Conservation (phyloP, 176 grass and related monocot species). For the Chloris gayana region DNA sequence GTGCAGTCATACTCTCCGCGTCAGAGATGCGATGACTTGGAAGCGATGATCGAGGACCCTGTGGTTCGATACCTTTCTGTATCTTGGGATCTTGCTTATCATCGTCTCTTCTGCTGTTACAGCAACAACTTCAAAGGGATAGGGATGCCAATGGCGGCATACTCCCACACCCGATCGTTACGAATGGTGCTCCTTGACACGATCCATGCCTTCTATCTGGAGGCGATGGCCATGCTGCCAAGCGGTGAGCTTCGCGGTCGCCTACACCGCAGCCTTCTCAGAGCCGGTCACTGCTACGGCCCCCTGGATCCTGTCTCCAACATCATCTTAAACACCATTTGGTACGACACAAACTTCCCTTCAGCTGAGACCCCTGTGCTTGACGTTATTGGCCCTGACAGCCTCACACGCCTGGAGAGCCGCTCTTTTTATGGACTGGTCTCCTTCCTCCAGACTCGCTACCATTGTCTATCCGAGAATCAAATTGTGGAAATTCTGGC, state of each 20-base stretch:
- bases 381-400: not conserved
- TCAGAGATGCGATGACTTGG: not conserved
- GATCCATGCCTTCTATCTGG: constrained; percentile 23
- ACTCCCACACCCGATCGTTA: constrained; percentile 1
- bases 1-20: not conserved
- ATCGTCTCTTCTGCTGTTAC: no score
- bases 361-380: not conserved
- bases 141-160: not conserved
- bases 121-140: no score
- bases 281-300: constrained; percentile 30
- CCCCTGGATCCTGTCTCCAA: constrained; percentile 33
- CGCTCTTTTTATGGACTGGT: constrained; percentile 14
- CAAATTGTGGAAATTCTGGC: not conserved
- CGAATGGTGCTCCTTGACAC: constrained; percentile 33
- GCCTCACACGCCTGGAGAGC: constrained; percentile 6
- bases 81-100: constrained; percentile 7
- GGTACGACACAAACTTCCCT: constrained; percentile 21
- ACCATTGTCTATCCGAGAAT: constrained; percentile 3
- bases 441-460: constrained; percentile 15
- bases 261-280: constrained; percentile 42
- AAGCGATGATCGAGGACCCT: not conserved
- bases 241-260: not conserved
- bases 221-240: constrained; percentile 23
- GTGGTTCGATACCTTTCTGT: not conserved
- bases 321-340: constrained; percentile 10